A percentile compares a stretch with the other conserved stretches of the same genome.
Conservation (phyloP, 2,329 filamentous ascomycete species). For the Diaporthe ampelina region DNA sequence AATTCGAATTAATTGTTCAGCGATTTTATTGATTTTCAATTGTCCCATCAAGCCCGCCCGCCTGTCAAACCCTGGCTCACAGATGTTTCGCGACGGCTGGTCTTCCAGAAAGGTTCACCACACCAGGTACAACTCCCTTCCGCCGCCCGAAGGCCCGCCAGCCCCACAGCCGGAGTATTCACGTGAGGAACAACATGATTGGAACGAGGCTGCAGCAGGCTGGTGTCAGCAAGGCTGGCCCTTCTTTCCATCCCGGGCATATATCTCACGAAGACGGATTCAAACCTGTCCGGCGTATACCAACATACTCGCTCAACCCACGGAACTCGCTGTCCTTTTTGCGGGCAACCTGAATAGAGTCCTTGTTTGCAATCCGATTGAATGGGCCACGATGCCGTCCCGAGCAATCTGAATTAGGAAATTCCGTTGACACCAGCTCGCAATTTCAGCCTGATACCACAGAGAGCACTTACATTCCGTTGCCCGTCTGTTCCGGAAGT, state of each 20-base stretch:
- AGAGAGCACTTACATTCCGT: neutral
- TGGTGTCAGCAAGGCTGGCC: constrained; percentile 23
- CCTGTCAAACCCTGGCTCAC: neutral
- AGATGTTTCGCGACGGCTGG: neutral
- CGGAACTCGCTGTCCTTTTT: neutral
- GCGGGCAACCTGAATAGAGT: neutral
- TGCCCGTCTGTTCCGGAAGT: neutral
- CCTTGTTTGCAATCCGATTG: neutral
- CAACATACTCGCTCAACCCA: too few relatives aligned
- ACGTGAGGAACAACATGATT: neutral
- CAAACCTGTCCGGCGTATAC: neutral
- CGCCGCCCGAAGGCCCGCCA: constrained; percentile 11
- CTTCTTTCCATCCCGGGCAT: neutral
- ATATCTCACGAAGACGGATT: neutral
- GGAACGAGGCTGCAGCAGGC: constrained; percentile 17
- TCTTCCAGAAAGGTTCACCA: neutral
- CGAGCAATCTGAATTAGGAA: neutral
- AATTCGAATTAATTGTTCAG: constrained; percentile 26
- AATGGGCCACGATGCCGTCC: neutral
- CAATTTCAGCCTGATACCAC: constrained; percentile 19
- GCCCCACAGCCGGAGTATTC: neutral
- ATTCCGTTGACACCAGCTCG: constrained; percentile 1
- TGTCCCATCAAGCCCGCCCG: neutral
- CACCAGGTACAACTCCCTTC: neutral
- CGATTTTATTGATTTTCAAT: constrained; percentile 28